Evolutionary conservation across 768 basidiomycete genomes (phyloP), one percentile per base, ranked within the genome.

Genomic region (Kwoniella newhampshirensis): DNA sequence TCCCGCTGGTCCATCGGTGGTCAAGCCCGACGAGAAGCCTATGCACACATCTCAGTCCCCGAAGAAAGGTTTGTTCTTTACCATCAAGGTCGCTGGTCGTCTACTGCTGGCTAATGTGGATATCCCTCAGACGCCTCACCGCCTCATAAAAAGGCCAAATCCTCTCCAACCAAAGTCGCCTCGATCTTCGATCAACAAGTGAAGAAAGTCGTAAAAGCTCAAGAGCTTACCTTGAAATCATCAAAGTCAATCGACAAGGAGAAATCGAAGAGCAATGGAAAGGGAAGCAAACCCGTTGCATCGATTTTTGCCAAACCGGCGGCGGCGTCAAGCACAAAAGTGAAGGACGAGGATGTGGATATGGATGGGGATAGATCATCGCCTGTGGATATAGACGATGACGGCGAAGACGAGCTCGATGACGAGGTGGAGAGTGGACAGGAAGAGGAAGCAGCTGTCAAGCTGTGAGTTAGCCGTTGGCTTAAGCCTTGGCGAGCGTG

Each of bases 391-490:
- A 81, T 78, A 21, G 80, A 80, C 17, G 78, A 77, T 18, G 70
- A 68, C n/a, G 71, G 67, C 3, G 75, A 68, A 50, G 76, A 74
- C 23, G 71, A 73, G 42, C 71, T 78, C 49, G 78, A 71, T 40
- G 77, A 73, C 36, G 71, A 67, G 42, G 64, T 51, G n/a, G 71
- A 72, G 52, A 68, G 68, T 32, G 71, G 75, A 44, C 74, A 75
- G 49, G 75, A 77, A 44, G 69, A 61, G 18, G 57, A 75, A 32
- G 77, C 78, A 12, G 84, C 85, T 2, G 84, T 85, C 0, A 87
- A 88, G 68, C 84, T 80, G 91, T 88, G 30, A 40, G 70, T 54
- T 20, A 9, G 32, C 45, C n/a, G 4, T 20, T 26, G 23, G 28
- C 39, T 18, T 3, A 28, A n/a, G 17, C 23, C 21, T 5, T 23